These are phyloP conservation scores for Wakefieldia striispora DNA, from an alignment of 768 basidiomycete genomes.

Conservation along the genomic window DNA sequence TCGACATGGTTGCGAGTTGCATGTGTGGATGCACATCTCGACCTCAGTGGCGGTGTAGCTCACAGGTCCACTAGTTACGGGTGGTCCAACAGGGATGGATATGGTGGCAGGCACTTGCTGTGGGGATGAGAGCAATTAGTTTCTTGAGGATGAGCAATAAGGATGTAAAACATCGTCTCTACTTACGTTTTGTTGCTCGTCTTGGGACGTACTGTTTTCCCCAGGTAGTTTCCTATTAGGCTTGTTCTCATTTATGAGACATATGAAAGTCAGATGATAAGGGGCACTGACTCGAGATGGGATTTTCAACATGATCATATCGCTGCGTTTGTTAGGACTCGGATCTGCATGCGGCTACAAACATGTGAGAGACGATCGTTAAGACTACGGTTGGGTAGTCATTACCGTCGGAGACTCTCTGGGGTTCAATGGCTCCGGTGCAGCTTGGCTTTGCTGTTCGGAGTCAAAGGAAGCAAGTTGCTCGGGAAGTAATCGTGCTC, in stretches of 20 bases:
- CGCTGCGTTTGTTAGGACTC: slow-evolving; percentile 14
- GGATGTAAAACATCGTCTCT: neutral
- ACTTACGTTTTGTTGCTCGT: slow-evolving; percentile 11
- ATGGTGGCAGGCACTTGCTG: neutral
- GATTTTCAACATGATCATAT: slow-evolving; percentile 22
- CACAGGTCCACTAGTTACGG: neutral
- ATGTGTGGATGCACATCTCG: slow-evolving; percentile 29
- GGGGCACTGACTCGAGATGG: slow-evolving; percentile 18
- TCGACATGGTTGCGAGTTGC: slow-evolving; percentile 21
- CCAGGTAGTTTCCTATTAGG: slow-evolving; percentile 3
- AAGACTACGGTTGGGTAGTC: neutral
- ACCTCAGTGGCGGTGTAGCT: slow-evolving; percentile 10
- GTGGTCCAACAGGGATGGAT: slow-evolving; percentile 1
- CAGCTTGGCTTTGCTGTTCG: neutral
- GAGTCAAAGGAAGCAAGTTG: slow-evolving; percentile 18
- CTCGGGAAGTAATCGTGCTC: slow-evolving; percentile 15
- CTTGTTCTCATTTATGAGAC: slow-evolving; percentile 9
- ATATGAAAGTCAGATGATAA: neutral
- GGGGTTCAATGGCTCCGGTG: neutral
- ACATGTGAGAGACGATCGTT: slow-evolving; percentile 5
- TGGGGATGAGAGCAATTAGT: neutral
- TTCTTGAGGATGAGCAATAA: neutral
- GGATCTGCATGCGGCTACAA: slow-evolving; percentile 9
- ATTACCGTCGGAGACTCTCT: slow-evolving; percentile 13
- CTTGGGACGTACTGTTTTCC: slow-evolving; percentile 2